phyloP scores from a whole-genome alignment of 495 filamentous ascomycete species.

The Aspergillus indologenus region DNA sequence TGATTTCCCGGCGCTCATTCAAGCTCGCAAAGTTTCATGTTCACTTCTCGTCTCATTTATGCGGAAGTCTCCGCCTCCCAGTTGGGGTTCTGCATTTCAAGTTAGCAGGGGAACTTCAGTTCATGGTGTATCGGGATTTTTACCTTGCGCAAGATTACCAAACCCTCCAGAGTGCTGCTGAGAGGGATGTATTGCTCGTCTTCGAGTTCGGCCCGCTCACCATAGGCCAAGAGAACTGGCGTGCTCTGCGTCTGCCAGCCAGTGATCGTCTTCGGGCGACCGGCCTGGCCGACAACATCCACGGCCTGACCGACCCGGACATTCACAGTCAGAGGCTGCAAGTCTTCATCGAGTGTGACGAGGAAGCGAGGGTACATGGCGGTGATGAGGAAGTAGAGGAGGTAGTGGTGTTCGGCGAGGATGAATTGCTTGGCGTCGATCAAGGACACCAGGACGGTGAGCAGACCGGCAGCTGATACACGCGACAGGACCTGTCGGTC shows the following conservation, averaged over 20 bases:
- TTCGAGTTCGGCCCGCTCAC: slow-evolving; percentile 93
- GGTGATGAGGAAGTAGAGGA: slow-evolving; percentile 96
- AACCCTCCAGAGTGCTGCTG: slow-evolving; percentile 85
- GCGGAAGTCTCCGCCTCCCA: slow-evolving; percentile 49
- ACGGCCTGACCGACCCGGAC: slow-evolving; percentile 97
- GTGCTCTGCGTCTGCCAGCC: slow-evolving; percentile 99
- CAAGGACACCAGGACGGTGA: slow-evolving; percentile 85
- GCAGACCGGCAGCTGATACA: slow-evolving; percentile 83
- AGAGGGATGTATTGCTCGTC: slow-evolving; percentile 95
- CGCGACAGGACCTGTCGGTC: slow-evolving; percentile 92
- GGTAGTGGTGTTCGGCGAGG: slow-evolving; percentile 82
- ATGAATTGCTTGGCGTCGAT: slow-evolving; percentile 96
- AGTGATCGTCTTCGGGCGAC: slow-evolving; percentile 96
- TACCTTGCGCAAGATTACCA: slow-evolving; percentile 97
- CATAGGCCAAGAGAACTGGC: slow-evolving; percentile 86
- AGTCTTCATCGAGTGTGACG: slow-evolving; percentile 89
- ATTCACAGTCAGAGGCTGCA: slow-evolving; percentile 92
- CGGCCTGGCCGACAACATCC: slow-evolving; percentile 95
- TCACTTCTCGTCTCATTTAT: slow-evolving; percentile 29
- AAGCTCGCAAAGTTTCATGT: slow-evolving; percentile 18
- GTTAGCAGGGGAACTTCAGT: slow-evolving; percentile 23
- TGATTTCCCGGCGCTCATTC: slow-evolving; percentile 19
- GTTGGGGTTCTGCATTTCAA: slow-evolving; percentile 47
- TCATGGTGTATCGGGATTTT: slow-evolving; percentile 17
- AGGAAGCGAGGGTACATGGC: slow-evolving; percentile 97